Evolutionary conservation across 306 rosid species (phyloP).

Genomic region (Canavalia ensiformis): DNA sequence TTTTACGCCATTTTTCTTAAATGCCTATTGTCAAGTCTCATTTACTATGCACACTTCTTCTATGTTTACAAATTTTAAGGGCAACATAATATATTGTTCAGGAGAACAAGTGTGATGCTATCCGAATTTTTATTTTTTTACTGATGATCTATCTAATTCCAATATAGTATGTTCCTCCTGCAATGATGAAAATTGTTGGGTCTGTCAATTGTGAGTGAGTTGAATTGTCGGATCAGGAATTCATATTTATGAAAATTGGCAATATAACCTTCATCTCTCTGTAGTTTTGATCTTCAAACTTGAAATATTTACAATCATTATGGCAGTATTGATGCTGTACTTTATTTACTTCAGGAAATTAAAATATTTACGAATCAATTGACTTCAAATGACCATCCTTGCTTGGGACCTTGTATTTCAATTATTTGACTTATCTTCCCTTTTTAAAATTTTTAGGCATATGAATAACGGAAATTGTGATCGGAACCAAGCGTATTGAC

Average conservation of each 20-base stretch:
- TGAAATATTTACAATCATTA: neutral
- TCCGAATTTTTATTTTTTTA: neutral
- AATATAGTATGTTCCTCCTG: slow-evolving; percentile 16
- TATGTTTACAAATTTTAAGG: neutral
- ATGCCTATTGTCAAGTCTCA: neutral
- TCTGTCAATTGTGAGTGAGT: neutral
- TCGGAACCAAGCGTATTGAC: slow-evolving; percentile 1
- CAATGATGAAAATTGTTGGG: slow-evolving; percentile 21
- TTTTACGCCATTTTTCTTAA: neutral
- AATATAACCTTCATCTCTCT: slow-evolving; percentile 10
- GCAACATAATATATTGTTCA: neutral
- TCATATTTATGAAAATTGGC: slow-evolving; percentile 18
- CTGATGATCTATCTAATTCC: slow-evolving; percentile 12
- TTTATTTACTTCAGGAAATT: slow-evolving; percentile 16
- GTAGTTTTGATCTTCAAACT: slow-evolving; percentile 31
- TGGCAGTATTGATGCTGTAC: slow-evolving; percentile 4
- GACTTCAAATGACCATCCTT: neutral
- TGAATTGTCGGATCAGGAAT: neutral
- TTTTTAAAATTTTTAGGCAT: neutral
- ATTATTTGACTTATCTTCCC: slow-evolving; percentile 14
- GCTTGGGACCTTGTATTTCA: neutral
- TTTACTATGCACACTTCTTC: neutral
- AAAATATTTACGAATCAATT: neutral
- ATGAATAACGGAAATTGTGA: slow-evolving; percentile 20
- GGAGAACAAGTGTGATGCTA: neutral